Conservation (phyloP, 2,329 filamentous ascomycete species). For the Davidsoniella australis region DNA sequence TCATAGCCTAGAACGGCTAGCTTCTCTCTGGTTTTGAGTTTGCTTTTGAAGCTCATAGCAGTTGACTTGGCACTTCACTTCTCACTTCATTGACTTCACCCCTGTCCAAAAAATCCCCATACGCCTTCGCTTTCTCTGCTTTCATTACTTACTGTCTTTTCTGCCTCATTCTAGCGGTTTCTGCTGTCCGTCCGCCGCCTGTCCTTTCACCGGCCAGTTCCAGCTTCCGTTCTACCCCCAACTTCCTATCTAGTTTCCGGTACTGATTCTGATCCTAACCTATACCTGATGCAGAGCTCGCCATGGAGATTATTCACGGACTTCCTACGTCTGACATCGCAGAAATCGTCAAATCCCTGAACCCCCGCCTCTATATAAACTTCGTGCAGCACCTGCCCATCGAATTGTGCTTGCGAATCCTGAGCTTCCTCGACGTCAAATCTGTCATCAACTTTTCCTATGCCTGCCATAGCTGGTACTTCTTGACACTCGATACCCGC, state of each 20-base stretch:
- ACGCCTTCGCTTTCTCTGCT: too few species aligned
- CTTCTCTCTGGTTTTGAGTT: too few species aligned
- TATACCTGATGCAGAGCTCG: slow-evolving; percentile 43
- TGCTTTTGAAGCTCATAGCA: too few species aligned
- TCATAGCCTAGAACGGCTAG: too few species aligned
- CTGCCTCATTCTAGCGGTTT: too few species aligned
- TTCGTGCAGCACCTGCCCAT: slow-evolving; percentile 72
- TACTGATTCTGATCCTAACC: not conserved
- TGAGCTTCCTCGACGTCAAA: slow-evolving; percentile 66
- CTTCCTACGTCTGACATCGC: slow-evolving; percentile 67
- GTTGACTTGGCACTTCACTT: too few species aligned
- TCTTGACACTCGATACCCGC: slow-evolving; percentile 62
- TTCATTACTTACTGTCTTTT: too few species aligned
- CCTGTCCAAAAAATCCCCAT: too few species aligned
- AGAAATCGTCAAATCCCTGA: slow-evolving; percentile 62
- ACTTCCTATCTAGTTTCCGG: not conserved
- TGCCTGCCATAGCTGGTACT: slow-evolving; percentile 68
- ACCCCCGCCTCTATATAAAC: slow-evolving; percentile 79
- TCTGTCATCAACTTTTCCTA: slow-evolving; percentile 66
- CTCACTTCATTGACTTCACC: too few species aligned
- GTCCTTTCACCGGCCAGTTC: too few species aligned
- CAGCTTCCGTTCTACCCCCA: too few species aligned
- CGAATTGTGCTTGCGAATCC: slow-evolving; percentile 79
- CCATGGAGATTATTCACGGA: slow-evolving; percentile 59
- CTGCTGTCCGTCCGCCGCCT: too few species aligned